Evolutionary conservation across 345 rosid genomes (phyloP).

Genomic region (Hirschfeldia incana): DNA sequence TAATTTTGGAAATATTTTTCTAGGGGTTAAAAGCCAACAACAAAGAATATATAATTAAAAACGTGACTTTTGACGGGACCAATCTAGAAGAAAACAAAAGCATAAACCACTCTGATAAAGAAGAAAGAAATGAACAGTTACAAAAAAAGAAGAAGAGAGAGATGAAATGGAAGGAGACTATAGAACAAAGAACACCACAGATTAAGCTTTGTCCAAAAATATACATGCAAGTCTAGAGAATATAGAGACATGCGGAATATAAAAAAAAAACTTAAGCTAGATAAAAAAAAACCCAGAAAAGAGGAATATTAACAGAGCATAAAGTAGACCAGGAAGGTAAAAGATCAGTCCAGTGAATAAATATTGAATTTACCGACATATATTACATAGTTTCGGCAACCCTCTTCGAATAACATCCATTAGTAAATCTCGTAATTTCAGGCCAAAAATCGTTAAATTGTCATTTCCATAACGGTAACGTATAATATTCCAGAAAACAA

Average conservation of each 20-base stretch:
- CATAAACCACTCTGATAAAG: background rate
- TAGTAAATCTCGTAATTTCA: conserved; percentile 10
- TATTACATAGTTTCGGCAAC: background rate
- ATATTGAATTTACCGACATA: background rate
- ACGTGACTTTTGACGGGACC: conserved; percentile 13
- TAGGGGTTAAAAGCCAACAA: conserved; percentile 3
- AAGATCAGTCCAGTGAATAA: background rate
- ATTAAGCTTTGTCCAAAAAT: background rate
- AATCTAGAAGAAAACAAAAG: conserved; percentile 30
- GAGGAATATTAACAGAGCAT: conserved; percentile 28
- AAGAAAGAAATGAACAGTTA: background rate
- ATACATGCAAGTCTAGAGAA: background rate
- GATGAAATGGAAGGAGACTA: background rate
- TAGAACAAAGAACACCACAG: background rate
- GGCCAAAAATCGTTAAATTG: background rate
- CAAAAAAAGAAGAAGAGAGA: background rate
- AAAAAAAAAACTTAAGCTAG: background rate
- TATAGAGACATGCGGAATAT: background rate
- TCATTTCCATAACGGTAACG: background rate
- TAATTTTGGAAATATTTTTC: conserved; percentile 1
- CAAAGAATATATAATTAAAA: background rate
- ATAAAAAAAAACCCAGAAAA: background rate
- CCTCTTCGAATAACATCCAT: background rate
- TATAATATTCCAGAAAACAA: background rate
- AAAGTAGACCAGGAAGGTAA: conserved; percentile 14